These are phyloP conservation scores for Lentinus tigrinus DNA, from an alignment of 768 basidiomycete genomes.

Conservation along the genomic window DNA sequence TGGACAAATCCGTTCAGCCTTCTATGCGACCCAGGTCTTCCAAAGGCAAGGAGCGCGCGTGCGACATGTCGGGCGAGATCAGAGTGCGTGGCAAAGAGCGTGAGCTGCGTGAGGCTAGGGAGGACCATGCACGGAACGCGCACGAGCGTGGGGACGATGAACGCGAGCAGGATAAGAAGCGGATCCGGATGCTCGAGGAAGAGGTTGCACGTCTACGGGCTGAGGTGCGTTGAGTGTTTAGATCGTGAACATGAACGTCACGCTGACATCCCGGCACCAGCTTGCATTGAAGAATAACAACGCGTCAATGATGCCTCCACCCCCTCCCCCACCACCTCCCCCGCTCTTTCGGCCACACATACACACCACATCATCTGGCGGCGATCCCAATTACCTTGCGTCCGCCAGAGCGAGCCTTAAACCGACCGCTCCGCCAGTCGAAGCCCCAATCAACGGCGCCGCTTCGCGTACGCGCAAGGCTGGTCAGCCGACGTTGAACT, in stretches of 20 bases:
- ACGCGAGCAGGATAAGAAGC: slow-evolving; percentile 55
- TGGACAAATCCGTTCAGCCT: slow-evolving; percentile 8
- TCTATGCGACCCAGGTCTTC: slow-evolving; percentile 12
- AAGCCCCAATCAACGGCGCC: slow-evolving; percentile 61
- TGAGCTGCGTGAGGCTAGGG: slow-evolving; percentile 57
- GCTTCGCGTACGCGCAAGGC: slow-evolving; percentile 39
- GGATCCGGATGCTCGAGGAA: slow-evolving; percentile 61
- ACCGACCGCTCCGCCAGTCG: slow-evolving; percentile 52
- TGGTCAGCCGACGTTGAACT: slow-evolving; percentile 68
- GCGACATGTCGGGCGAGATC: slow-evolving; percentile 44
- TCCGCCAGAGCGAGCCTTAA: slow-evolving; percentile 68
- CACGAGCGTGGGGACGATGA: slow-evolving; percentile 44
- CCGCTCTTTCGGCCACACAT: slow-evolving; percentile 24
- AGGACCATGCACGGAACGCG: slow-evolving; percentile 44
- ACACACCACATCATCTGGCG: slow-evolving; percentile 10
- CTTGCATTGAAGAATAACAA: slow-evolving; percentile 3
- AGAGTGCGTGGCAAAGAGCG: slow-evolving; percentile 59
- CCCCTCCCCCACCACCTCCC: slow-evolving; percentile 38
- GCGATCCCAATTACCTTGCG: slow-evolving; percentile 43
- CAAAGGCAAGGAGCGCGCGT: slow-evolving; percentile 31
- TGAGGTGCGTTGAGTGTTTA: slow-evolving; percentile 24
- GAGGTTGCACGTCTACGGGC: slow-evolving; percentile 66
- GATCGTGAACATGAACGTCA: too few species aligned
- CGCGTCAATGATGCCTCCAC: slow-evolving; percentile 38
- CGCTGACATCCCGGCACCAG: background rate